A percentile compares a stretch with the other conserved stretches of the same genome.
phyloP scores from a whole-genome alignment of 352 stramenopile species.

The Globisporangium viniferum region DNA sequence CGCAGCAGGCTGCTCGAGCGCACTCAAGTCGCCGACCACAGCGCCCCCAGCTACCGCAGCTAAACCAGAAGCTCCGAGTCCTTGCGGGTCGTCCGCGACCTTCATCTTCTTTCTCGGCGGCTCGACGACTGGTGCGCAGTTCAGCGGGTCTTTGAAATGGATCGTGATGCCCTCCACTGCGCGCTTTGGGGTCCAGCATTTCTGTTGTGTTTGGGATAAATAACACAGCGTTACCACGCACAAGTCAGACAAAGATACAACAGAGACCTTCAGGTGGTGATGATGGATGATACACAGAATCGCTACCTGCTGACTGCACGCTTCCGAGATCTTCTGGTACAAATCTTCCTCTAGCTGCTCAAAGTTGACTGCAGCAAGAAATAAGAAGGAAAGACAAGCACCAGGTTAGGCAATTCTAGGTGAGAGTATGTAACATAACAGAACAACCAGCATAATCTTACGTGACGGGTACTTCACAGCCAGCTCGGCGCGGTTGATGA shows the following conservation, averaged over 20 bases:
- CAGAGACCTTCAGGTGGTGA: background rate
- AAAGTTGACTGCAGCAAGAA: slow-evolving; percentile 57
- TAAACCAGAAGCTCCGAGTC: background rate
- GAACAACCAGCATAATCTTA: slow-evolving; percentile 16
- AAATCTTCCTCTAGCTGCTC: slow-evolving; percentile 82
- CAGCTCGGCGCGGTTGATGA: slow-evolving; percentile 84
- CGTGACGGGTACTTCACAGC: slow-evolving; percentile 70
- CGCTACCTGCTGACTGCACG: slow-evolving; percentile 51
- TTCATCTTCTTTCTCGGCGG: slow-evolving; percentile 67
- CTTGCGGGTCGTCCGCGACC: slow-evolving; percentile 32
- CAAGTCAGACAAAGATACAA: background rate
- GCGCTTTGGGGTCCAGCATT: slow-evolving; percentile 66
- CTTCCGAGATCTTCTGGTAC: slow-evolving; percentile 63
- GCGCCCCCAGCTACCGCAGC: background rate
- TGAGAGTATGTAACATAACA: background rate
- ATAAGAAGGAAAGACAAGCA: background rate
- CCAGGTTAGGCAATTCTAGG: background rate
- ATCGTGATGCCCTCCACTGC: slow-evolving; percentile 76
- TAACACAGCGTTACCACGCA: background rate
- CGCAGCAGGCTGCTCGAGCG: slow-evolving; percentile 2
- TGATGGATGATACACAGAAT: background rate
- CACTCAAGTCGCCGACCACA: background rate
- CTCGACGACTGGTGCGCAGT: slow-evolving; percentile 68
- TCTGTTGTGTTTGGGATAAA: slow-evolving; percentile 22
- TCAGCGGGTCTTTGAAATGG: slow-evolving; percentile 72